Evolutionary conservation across 179 eudicot genomes (phyloP).

Genomic region (Actinidia arguta): DNA sequence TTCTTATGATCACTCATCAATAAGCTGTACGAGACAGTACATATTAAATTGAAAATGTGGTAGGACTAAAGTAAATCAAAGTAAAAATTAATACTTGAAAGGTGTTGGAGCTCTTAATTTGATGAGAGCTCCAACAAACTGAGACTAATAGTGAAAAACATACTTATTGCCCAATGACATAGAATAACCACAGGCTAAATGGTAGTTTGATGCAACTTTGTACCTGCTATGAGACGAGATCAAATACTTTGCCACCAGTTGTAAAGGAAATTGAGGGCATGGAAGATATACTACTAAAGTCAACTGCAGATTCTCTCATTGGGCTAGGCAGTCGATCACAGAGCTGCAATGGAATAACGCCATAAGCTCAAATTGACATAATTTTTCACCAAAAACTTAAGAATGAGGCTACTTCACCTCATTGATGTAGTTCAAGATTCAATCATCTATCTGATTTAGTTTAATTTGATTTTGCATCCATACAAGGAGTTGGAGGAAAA

Average conservation of each 20-base stretch:
- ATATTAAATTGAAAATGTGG: too few relatives aligned
- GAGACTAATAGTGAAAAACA: background rate
- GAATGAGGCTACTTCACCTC: slow-evolving; percentile 44
- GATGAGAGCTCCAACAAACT: too few relatives aligned
- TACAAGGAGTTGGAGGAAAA: too few relatives aligned
- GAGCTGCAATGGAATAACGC: slow-evolving; percentile 48
- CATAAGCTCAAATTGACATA: background rate
- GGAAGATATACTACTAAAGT: slow-evolving; percentile 62
- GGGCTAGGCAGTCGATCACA: slow-evolving; percentile 89
- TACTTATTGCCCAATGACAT: background rate
- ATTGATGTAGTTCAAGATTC: slow-evolving; percentile 75
- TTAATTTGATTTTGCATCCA: slow-evolving; percentile 86
- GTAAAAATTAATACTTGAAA: too few relatives aligned
- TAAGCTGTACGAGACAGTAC: too few relatives aligned
- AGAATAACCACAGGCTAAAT: background rate
- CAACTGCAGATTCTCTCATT: slow-evolving; percentile 87
- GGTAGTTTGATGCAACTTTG: background rate
- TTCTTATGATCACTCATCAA: too few relatives aligned
- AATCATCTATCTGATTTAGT: slow-evolving; percentile 68
- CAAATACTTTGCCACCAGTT: slow-evolving; percentile 78
- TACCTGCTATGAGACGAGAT: slow-evolving; percentile 79
- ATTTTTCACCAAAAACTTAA: background rate
- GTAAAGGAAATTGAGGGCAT: slow-evolving; percentile 80
- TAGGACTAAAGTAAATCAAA: too few relatives aligned
- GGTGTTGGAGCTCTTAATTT: background rate